Evolutionary conservation across 2,329 filamentous ascomycete genomes (phyloP).

Genomic region (Cladosporium sp.): DNA sequence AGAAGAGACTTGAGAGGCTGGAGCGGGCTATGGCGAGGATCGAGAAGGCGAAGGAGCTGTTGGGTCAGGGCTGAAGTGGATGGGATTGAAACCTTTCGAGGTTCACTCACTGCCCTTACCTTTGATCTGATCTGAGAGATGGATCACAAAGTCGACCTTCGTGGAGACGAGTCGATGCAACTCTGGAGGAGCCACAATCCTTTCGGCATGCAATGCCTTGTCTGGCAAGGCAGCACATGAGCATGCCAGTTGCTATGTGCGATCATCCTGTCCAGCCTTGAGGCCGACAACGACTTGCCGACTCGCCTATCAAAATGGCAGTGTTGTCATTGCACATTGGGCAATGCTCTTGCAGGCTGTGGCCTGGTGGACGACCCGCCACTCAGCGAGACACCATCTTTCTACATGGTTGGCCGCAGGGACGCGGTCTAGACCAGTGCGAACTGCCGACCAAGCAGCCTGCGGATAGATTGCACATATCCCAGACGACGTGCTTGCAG

Average conservation of each 20-base stretch:
- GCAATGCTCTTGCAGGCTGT: neutral
- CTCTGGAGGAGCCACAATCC: neutral
- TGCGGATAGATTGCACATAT: neutral
- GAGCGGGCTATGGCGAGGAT: slow-evolving; percentile 72
- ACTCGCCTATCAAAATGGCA: neutral
- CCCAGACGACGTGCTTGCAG: neutral
- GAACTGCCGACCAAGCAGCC: neutral
- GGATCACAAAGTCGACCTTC: neutral
- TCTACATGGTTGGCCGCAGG: neutral
- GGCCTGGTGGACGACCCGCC: neutral
- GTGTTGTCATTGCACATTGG: neutral
- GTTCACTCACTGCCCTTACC: neutral
- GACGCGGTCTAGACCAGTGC: neutral
- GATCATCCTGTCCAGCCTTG: neutral
- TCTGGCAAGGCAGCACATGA: neutral
- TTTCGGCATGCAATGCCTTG: neutral
- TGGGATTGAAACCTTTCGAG: neutral
- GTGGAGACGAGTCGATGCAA: neutral
- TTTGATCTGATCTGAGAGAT: neutral
- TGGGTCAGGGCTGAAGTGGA: slow-evolving; percentile 45
- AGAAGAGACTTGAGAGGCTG: slow-evolving; percentile 66
- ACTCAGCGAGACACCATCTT: neutral
- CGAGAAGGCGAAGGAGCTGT: slow-evolving; percentile 66
- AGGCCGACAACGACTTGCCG: neutral
- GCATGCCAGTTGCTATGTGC: neutral